Evolutionary conservation across 2,329 filamentous ascomycete species (phyloP), one percentile per base, ranked within the genome.

Genomic region (Fusarium transvaalense): DNA sequence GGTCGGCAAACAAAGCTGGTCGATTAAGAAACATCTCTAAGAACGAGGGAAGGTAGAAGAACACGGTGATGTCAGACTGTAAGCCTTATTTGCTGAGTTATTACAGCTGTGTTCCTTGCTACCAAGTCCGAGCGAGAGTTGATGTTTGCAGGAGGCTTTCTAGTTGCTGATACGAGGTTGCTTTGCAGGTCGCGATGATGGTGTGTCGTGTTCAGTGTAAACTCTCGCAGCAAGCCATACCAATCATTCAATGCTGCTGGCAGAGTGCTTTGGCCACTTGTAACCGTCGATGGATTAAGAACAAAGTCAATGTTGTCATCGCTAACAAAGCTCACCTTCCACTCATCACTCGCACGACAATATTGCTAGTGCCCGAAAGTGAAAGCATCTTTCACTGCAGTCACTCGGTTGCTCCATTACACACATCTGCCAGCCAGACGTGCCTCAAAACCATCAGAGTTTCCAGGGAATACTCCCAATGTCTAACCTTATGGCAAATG

Each of bases 151-250:
- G 48, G 23, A 35, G 13, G 10, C 41, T 59, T 57, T 29, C 25
- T 45, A 8, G 32, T 32, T 35, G 15, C 32, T 27, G 13, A 64
- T 65, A 64, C 53, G 47, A 65, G 37, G 53, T 61, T 61, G 39
- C 61, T 37, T 50, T 55, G 47, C 61, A 64, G 52, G 9, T 19
- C 13, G n/a, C 29, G n/a, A 38, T 42, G 31, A 34, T 23, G 29
- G 29, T 45, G 21, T 51, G 34, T 58, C 7, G 14, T 38, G 51
- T 51, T 31, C 21, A 37, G 6, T 31, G 32, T 41, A 8, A 64
- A 46, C 25, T 42, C n/a, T 58, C 15, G 14, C 45, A 31, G 17
- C 19, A 35, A 21, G 10, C 13, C 10, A 32, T n/a, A 10, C 15
- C 21, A 25, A 39, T 31, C 43, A 47, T 34, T 9, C 21, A 13